phyloP scores from a whole-genome alignment of 192 early-diverging fungal species.

The Backusella liffmaniae region DNA sequence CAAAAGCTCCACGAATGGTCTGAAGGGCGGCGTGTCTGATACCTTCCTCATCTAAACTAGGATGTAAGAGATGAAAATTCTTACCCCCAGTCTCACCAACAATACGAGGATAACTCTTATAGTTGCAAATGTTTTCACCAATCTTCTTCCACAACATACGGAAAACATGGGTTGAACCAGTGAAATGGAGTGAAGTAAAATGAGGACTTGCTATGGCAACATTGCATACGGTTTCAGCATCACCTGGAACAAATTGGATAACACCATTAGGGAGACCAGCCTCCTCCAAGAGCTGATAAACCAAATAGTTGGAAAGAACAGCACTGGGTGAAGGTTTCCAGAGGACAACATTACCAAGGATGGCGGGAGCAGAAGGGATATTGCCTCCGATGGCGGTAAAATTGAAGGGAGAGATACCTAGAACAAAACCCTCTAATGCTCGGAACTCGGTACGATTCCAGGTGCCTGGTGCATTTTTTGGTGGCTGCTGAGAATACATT shows the following conservation, averaged over 20 bases:
- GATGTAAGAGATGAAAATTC: conserved; percentile 96
- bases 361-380: conserved; percentile 84
- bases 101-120: conserved; percentile 92
- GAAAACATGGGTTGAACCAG: conserved; percentile 92
- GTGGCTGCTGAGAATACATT: conserved; percentile 91
- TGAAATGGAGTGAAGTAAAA: conserved; percentile 98
- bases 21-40: conserved; percentile 77
- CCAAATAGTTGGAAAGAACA: conserved; percentile 87
- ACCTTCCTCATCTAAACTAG: conserved; percentile 62
- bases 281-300: conserved; percentile 88
- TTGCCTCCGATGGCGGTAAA: conserved; percentile 99
- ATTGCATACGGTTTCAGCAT: conserved; percentile 77
- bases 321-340: conserved; percentile 95
- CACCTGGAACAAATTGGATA: conserved; percentile 95
- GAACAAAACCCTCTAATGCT: conserved; percentile 95
- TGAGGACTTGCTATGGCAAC: conserved; percentile 81
- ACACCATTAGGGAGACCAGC: conserved; percentile 97
- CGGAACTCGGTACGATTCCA: conserved; percentile 99
- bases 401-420: conserved; percentile 98
- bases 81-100: conserved; percentile 99
- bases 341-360: conserved; percentile 97
- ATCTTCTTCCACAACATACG: conserved; percentile 91
- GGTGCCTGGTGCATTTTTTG: conserved; percentile 74
- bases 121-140: conserved; percentile 86
- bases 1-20: conserved; percentile 91